These are phyloP conservation scores for Penicillium brevicompactum DNA, from an alignment of 2,329 filamentous ascomycete genomes.

Conservation along the genomic window DNA sequence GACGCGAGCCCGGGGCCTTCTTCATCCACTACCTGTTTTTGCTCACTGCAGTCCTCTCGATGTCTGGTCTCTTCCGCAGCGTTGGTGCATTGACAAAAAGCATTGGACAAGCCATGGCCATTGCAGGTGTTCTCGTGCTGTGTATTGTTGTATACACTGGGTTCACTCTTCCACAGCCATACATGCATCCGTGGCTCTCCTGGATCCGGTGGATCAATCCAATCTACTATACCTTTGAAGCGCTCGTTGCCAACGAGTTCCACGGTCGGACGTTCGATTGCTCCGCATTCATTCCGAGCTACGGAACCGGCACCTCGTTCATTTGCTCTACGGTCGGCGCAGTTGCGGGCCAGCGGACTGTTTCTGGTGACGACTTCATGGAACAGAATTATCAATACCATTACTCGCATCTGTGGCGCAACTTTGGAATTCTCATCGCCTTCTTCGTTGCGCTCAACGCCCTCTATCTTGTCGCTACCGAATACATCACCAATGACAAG, in stretches of 20 bases:
- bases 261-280: conserved; percentile 28
- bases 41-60: conserved; percentile 38
- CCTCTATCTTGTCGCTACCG: conserved; percentile 54
- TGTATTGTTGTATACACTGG: conserved; percentile 39
- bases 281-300: conserved; percentile 20
- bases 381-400: conserved; percentile 58
- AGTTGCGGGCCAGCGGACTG: conserved; percentile 51
- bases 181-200: conserved; percentile 54
- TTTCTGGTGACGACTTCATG: conserved; percentile 64
- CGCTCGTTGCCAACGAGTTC: conserved; percentile 35
- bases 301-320: conserved; percentile 17
- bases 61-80: conserved; percentile 58
- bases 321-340: conserved; percentile 47
- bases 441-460: conserved; percentile 62
- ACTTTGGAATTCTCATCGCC: conserved; percentile 68
- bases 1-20: conserved; percentile 72
- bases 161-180: conserved; percentile 42
- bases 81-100: conserved; percentile 47
- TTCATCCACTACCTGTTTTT: conserved; percentile 71
- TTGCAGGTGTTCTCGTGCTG: conserved; percentile 34
- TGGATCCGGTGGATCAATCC: conserved; percentile 42
- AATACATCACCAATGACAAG: conserved; percentile 59
- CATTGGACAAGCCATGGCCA: conserved; percentile 56
- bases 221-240: conserved; percentile 35
- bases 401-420: conserved; percentile 63